phyloP scores from a whole-genome alignment of 176 grass and related monocot genomes.

The Triticum timopheevii region DNA sequence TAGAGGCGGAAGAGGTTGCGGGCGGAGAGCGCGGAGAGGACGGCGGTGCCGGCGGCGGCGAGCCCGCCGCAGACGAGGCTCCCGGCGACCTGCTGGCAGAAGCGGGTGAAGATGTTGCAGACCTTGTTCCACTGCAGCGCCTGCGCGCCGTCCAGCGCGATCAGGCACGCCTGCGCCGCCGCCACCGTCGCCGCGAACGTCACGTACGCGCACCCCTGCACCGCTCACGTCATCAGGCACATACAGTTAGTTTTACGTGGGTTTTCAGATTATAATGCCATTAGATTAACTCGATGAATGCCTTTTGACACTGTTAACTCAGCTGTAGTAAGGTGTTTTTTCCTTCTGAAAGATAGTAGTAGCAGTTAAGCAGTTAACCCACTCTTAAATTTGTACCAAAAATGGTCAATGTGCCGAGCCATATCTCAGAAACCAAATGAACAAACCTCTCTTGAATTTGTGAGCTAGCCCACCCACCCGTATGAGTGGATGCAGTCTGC shows the following conservation, averaged over 20 bases:
- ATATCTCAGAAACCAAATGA: too few relatives aligned
- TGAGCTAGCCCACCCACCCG: background rate
- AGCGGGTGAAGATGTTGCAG: constrained; percentile 95
- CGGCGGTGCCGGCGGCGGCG: constrained; percentile 42
- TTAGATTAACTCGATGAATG: too few relatives aligned
- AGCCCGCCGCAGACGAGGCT: constrained; percentile 55
- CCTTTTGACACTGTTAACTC: too few relatives aligned
- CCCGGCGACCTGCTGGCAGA: constrained; percentile 75
- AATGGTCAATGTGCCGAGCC: too few relatives aligned
- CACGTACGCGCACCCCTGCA: constrained; percentile 49
- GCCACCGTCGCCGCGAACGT: constrained; percentile 66
- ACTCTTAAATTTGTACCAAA: background rate
- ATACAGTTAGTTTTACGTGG: too few relatives aligned
- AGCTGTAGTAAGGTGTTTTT: too few relatives aligned
- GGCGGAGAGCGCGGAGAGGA: constrained; percentile 65
- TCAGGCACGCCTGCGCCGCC: constrained; percentile 56
- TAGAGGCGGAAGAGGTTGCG: constrained; percentile 72
- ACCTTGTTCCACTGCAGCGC: constrained; percentile 81
- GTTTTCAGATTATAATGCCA: too few relatives aligned
- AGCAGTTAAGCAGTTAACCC: too few relatives aligned
- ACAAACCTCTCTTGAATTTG: background rate
- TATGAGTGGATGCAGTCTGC: background rate
- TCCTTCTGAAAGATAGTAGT: too few relatives aligned
- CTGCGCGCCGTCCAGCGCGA: constrained; percentile 50
- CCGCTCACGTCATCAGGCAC: background rate